Percentiles rank a stretch among this genome's conserved stretches.
Evolutionary conservation across 805 yeast genomes (phyloP).

Genomic region (Brettanomyces custersianus): DNA sequence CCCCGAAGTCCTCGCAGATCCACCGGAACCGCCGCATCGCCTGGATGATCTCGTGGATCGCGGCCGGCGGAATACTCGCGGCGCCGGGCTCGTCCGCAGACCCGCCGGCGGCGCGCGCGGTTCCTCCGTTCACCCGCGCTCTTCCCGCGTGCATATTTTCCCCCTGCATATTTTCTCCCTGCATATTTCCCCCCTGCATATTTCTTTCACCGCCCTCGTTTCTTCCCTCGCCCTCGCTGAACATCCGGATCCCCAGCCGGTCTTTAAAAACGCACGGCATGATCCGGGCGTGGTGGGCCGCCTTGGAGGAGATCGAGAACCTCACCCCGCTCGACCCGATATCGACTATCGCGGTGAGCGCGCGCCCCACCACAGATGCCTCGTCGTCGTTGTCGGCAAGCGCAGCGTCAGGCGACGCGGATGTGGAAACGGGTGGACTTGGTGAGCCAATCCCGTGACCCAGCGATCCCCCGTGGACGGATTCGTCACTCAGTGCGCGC

Average conservation of each 20-base stretch:
- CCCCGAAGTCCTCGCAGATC: constrained; percentile 70
- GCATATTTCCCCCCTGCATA: too few relatives aligned
- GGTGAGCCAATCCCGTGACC: too few relatives aligned
- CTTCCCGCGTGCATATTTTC: too few relatives aligned
- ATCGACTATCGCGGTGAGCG: constrained; percentile 60
- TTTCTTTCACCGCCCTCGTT: too few relatives aligned
- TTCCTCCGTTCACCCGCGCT: too few relatives aligned
- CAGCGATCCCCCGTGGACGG: too few relatives aligned
- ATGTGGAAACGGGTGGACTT: too few relatives aligned
- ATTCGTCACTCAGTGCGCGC: constrained; percentile 6
- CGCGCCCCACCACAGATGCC: constrained; percentile 49
- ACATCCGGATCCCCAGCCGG: constrained; percentile 58
- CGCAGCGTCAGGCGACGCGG: too few relatives aligned
- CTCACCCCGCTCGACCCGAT: constrained; percentile 72
- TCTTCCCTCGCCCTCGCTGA: too few relatives aligned
- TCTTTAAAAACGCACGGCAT: constrained; percentile 76
- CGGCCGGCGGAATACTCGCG: constrained; percentile 39
- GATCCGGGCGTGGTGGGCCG: constrained; percentile 61
- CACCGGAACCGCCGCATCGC: constrained; percentile 61
- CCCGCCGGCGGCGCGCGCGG: not conserved
- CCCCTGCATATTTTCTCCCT: too few relatives aligned
- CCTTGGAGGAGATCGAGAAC: constrained; percentile 61
- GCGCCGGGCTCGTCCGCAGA: constrained; percentile 38
- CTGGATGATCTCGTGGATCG: constrained; percentile 48
- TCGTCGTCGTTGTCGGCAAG: constrained; percentile 30